Evolutionary conservation across 2,329 filamentous ascomycete species (phyloP).

Genomic region (Talaromyces sp.): DNA sequence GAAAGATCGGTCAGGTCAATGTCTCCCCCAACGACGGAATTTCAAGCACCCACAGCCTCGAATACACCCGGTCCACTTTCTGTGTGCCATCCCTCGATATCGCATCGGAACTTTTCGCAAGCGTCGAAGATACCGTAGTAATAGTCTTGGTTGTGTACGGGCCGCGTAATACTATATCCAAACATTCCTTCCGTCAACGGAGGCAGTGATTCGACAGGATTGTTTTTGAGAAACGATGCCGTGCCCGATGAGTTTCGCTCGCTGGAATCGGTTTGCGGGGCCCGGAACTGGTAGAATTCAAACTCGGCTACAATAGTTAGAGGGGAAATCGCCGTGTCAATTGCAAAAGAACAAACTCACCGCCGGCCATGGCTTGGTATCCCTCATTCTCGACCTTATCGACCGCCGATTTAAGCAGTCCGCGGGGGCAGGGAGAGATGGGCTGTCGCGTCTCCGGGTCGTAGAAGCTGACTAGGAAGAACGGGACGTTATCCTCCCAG

Average conservation of each 20-base stretch:
- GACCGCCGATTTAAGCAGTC: conserved; percentile 64
- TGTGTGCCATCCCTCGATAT: conserved; percentile 93
- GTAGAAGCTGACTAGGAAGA: conserved; percentile 78
- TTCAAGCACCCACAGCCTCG: conserved; percentile 62
- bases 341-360: conserved; percentile 47
- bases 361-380: conserved; percentile 84
- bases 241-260: conserved; percentile 64
- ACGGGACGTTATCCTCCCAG: conserved; percentile 82
- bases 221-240: conserved; percentile 67
- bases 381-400: conserved; percentile 64
- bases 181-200: conserved; percentile 92
- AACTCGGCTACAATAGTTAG: conserved; percentile 67
- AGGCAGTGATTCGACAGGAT: conserved; percentile 69
- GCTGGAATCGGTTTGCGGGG: conserved; percentile 49
- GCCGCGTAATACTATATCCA: conserved; percentile 82
- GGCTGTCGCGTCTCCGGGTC: conserved; percentile 72
- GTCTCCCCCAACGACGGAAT: background rate
- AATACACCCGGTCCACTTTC: conserved; percentile 92
- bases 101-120: conserved; percentile 71
- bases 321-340: background rate
- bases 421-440: conserved; percentile 73
- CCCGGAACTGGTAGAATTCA: conserved; percentile 88
- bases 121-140: conserved; percentile 84
- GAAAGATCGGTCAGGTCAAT: conserved; percentile 17
- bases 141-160: conserved; percentile 86